A percentile compares a stretch with the other conserved stretches of the same genome.
Evolutionary conservation across 2,329 filamentous ascomycete genomes (phyloP).

Genomic region (Rutstroemia sp.): DNA sequence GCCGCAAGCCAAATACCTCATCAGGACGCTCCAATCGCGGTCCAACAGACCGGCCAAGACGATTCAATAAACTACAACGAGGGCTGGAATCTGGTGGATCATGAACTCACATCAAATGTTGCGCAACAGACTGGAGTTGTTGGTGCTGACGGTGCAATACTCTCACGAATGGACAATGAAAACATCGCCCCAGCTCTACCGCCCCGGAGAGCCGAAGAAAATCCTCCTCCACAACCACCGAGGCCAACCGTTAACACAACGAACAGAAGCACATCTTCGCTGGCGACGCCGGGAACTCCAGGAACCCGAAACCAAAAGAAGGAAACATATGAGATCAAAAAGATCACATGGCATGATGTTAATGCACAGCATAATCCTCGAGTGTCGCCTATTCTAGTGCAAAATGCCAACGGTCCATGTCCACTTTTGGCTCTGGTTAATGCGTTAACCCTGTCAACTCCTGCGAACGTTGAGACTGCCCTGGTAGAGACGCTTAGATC

Average conservation of each 20-base stretch:
- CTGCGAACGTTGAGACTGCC: conserved; percentile 56
- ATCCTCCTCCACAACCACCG: conserved; percentile 22
- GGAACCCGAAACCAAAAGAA: conserved; percentile 22
- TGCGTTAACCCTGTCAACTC: conserved; percentile 77
- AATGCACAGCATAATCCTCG: conserved; percentile 53
- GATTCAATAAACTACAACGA: conserved; percentile 17
- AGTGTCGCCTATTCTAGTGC: conserved; percentile 79
- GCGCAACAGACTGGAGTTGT: conserved; percentile 23
- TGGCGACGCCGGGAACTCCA: conserved; percentile 6
- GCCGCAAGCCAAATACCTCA: conserved; percentile 10
- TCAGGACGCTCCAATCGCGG: neutral
- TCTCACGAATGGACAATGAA: conserved; percentile 12
- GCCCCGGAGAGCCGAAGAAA: conserved; percentile 20
- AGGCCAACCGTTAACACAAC: conserved; percentile 15
- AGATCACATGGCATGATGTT: conserved; percentile 75
- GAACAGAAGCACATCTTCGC: conserved; percentile 14
- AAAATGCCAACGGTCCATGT: conserved; percentile 92
- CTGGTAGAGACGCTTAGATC: conserved; percentile 71
- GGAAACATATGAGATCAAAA: conserved; percentile 91
- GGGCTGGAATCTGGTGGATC: conserved; percentile 26
- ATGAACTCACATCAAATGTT: conserved; percentile 14
- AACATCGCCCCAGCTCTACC: conserved; percentile 23
- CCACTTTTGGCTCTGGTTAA: conserved; percentile 91
- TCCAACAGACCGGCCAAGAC: conserved; percentile 1
- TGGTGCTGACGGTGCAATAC: conserved; percentile 10